phyloP scores from a whole-genome alignment of 441 rosid genomes.

The Euphorbia schlechtendalii region DNA sequence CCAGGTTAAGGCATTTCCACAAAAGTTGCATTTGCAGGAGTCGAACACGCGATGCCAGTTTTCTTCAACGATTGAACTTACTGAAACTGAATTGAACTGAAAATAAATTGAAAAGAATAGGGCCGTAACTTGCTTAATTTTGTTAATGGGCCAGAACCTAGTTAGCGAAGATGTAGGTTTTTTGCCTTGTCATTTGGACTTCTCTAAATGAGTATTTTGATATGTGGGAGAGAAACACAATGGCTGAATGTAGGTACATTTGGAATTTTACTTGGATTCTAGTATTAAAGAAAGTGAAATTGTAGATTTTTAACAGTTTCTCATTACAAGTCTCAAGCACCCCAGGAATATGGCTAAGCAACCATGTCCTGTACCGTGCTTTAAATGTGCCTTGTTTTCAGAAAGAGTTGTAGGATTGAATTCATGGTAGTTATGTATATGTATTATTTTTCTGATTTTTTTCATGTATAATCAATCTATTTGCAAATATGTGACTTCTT shows the following conservation, averaged over 20 bases:
- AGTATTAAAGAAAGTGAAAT: background rate
- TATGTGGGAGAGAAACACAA: background rate
- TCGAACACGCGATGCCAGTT: too few species aligned
- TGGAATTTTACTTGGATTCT: background rate
- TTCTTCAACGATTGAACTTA: too few species aligned
- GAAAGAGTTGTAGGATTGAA: background rate
- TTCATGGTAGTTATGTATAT: background rate
- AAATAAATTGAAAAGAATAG: too few species aligned
- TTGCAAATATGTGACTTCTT: conserved; percentile 7
- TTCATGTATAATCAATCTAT: background rate
- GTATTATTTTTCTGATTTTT: background rate
- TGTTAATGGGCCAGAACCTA: too few species aligned
- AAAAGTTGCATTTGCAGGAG: too few species aligned
- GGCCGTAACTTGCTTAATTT: too few species aligned
- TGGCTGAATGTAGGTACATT: background rate
- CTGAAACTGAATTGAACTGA: too few species aligned
- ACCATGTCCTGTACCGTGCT: background rate
- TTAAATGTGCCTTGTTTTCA: background rate
- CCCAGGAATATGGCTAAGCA: conserved; percentile 4
- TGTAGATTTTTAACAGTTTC: background rate
- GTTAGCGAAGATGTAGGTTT: too few species aligned
- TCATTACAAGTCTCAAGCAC: background rate
- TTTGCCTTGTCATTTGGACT: too few species aligned
- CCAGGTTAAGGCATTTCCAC: too few species aligned
- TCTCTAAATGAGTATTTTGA: background rate